Percentiles rank a stretch among this genome's conserved stretches.
Evolutionary conservation across 2,329 filamentous ascomycete species (phyloP).

Genomic region (Aspergillus ibericus): DNA sequence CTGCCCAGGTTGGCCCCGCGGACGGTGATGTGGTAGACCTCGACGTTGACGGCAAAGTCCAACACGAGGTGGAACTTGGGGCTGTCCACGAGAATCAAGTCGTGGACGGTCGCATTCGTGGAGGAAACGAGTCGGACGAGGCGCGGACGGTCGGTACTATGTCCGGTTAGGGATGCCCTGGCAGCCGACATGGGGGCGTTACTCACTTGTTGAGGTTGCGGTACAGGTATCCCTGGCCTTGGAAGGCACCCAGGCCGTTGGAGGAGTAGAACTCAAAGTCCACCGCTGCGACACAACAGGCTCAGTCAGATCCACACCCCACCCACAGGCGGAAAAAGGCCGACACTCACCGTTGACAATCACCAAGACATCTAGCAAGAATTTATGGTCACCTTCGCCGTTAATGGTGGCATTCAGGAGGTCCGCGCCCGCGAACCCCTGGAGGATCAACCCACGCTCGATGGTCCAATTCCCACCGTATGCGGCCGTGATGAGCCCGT

Average conservation of each 20-base stretch:
- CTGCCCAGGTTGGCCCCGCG: conserved; percentile 39
- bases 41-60: conserved; percentile 37
- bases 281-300: conserved; percentile 16
- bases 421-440: conserved; percentile 29
- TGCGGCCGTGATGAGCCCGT: conserved; percentile 35
- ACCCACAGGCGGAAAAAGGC: too few relatives aligned
- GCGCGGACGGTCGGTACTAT: conserved; percentile 20
- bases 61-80: conserved; percentile 42
- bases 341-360: conserved; percentile 30
- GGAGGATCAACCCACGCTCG: conserved; percentile 30
- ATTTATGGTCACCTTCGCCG: conserved; percentile 33
- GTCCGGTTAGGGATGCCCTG: too few relatives aligned
- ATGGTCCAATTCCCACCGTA: conserved; percentile 32
- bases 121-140: conserved; percentile 27
- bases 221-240: conserved; percentile 38
- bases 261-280: conserved; percentile 39
- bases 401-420: conserved; percentile 33
- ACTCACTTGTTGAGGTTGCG: conserved; percentile 31
- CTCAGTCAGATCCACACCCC: too few relatives aligned
- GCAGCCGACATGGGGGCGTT: neutral
- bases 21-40: conserved; percentile 41
- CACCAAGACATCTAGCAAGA: conserved; percentile 31
- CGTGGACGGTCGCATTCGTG: conserved; percentile 29
- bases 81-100: conserved; percentile 34
- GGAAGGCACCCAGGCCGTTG: conserved; percentile 35